phyloP scores from a whole-genome alignment of 2,329 filamentous ascomycete genomes.

The Fusarium sp. region DNA sequence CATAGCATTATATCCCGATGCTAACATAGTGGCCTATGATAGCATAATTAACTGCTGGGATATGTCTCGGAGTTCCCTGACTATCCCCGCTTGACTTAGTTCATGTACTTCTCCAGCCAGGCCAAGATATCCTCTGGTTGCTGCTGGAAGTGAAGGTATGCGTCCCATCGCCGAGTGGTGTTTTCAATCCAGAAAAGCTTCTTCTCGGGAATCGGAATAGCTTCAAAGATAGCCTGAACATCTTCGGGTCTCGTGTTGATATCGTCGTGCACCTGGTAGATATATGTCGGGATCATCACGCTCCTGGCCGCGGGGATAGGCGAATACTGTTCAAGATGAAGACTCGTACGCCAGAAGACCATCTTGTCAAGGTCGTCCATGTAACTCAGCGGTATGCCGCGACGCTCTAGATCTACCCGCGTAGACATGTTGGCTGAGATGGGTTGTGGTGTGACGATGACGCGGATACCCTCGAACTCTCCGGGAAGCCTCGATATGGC shows the following conservation, averaged over 20 bases:
- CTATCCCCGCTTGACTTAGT: not conserved
- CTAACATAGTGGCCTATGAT: no score
- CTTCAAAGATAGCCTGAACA: not conserved
- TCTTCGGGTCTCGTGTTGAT: not conserved
- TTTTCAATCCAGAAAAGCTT: conserved; percentile 3
- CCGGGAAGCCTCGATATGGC: not conserved
- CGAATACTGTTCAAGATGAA: not conserved
- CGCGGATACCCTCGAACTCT: not conserved
- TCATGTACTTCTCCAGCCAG: not conserved
- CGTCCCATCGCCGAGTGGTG: not conserved
- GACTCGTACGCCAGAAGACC: conserved; percentile 1
- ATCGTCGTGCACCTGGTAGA: conserved; percentile 1
- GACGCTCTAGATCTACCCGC: not conserved
- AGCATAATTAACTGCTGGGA: no score
- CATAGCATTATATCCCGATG: no score
- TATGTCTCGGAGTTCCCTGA: not conserved
- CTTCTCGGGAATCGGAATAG: not conserved
- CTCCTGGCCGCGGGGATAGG: not conserved
- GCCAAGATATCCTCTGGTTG: not conserved
- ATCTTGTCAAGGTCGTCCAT: not conserved
- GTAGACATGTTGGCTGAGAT: not conserved
- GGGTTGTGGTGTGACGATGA: not conserved
- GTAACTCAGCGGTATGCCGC: not conserved
- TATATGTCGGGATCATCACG: not conserved
- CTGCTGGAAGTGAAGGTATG: not conserved